These are phyloP conservation scores for Phyllosticta paracitricarpa DNA, from an alignment of 2,329 filamentous ascomycete species.

Conservation along the genomic window DNA sequence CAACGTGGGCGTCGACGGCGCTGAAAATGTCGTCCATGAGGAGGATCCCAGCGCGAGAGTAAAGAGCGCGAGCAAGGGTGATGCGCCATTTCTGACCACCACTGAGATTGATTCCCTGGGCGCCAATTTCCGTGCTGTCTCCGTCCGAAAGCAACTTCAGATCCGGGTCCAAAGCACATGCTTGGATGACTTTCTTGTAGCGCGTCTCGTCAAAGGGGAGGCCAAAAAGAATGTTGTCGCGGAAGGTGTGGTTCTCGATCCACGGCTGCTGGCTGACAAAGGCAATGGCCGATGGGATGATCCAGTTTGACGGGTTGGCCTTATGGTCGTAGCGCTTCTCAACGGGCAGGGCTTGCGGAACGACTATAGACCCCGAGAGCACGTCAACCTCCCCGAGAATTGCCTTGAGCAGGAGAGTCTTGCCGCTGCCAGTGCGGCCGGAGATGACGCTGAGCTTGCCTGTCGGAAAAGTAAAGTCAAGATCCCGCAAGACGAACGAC, in stretches of 20 bases:
- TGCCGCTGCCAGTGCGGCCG: slow-evolving; percentile 68
- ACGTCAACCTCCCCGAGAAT: slow-evolving; percentile 69
- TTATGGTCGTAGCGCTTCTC: slow-evolving; percentile 50
- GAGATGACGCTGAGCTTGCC: slow-evolving; percentile 65
- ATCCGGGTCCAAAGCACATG: slow-evolving; percentile 67
- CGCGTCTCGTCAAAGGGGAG: slow-evolving; percentile 59
- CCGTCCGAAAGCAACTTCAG: slow-evolving; percentile 67
- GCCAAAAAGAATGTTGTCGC: slow-evolving; percentile 70
- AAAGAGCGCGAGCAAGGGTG: slow-evolving; percentile 37
- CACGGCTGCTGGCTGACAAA: slow-evolving; percentile 57
- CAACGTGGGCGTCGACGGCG: slow-evolving; percentile 55
- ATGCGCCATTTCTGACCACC: slow-evolving; percentile 52
- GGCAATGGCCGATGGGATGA: slow-evolving; percentile 58
- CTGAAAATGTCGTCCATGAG: slow-evolving; percentile 73
- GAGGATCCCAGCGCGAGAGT: slow-evolving; percentile 67
- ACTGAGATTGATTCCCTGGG: slow-evolving; percentile 74
- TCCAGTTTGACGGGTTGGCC: slow-evolving; percentile 54
- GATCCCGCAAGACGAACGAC: slow-evolving; percentile 54
- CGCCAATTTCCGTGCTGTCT: slow-evolving; percentile 71
- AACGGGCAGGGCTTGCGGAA: slow-evolving; percentile 21
- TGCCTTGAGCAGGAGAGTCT: slow-evolving; percentile 63
- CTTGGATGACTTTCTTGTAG: slow-evolving; percentile 59
- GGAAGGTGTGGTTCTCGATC: slow-evolving; percentile 74
- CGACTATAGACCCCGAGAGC: slow-evolving; percentile 50
- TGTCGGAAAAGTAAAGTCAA: slow-evolving; percentile 57